Conservation (phyloP, 331 rosid species). For the Pyrus hybrid region DNA sequence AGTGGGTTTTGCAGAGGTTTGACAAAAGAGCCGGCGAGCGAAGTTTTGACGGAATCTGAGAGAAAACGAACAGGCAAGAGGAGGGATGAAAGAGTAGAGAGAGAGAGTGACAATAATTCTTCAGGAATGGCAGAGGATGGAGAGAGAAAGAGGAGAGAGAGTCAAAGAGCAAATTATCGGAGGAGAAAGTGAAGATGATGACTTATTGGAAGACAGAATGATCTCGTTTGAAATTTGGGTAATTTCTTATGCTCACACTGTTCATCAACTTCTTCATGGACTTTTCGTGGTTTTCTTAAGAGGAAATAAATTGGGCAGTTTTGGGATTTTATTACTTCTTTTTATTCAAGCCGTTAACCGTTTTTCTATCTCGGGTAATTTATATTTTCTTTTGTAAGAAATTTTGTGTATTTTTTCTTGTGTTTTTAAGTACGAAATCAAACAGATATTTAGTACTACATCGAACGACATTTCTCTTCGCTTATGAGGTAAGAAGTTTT, state of each 20-base stretch:
- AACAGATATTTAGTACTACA: too few species aligned
- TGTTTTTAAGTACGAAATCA: too few species aligned
- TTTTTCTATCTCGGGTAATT: too few species aligned
- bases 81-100: neutral
- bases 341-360: too few species aligned
- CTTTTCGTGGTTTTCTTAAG: neutral
- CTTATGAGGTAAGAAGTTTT: too few species aligned
- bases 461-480: rapidly evolving
- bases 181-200: neutral
- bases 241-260: neutral
- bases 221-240: neutral
- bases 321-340: too few species aligned
- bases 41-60: conserved; percentile 1
- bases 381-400: too few species aligned
- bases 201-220: neutral
- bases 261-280: neutral
- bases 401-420: too few species aligned
- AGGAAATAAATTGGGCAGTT: too few species aligned
- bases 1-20: neutral
- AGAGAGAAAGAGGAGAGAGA: neutral
- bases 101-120: neutral
- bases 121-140: neutral
- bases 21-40: neutral
- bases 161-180: neutral
- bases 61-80: neutral